Conservation (phyloP, 2,329 filamentous ascomycete genomes). For the Capronia epimyces region DNA sequence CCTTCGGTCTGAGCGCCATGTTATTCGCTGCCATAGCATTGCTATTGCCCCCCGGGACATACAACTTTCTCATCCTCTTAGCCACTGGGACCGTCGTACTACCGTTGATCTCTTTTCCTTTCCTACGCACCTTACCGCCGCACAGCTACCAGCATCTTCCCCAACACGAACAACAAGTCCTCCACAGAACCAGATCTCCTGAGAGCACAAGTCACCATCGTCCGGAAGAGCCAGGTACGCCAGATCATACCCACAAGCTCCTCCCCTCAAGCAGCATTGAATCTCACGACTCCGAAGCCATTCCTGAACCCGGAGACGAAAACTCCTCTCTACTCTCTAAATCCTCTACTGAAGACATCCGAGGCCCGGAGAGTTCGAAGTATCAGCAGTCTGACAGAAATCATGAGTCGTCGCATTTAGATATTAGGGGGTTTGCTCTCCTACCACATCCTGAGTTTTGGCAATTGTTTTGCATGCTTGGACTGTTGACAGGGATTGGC, state of each 20-base stretch:
- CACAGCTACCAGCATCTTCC: constrained; percentile 43
- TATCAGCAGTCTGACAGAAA: constrained; percentile 56
- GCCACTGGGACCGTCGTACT: constrained; percentile 72
- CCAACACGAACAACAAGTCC: constrained; percentile 33
- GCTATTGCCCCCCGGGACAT: constrained; percentile 76
- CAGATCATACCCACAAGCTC: constrained; percentile 31
- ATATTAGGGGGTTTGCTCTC: constrained; percentile 79
- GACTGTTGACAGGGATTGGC: constrained; percentile 83
- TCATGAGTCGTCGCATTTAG: constrained; percentile 72
- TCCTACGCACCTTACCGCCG: constrained; percentile 63
- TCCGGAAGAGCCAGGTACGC: constrained; percentile 37
- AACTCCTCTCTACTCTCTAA: constrained; percentile 60
- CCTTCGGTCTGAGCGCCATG: constrained; percentile 91
- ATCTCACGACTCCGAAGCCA: constrained; percentile 31
- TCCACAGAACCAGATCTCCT: constrained; percentile 33
- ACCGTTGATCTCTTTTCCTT: constrained; percentile 73
- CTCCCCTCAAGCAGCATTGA: constrained; percentile 29
- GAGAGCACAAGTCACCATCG: constrained; percentile 30
- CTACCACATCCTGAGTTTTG: constrained; percentile 74
- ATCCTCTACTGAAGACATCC: constrained; percentile 35
- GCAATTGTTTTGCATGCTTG: constrained; percentile 83
- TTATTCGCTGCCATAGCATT: constrained; percentile 83
- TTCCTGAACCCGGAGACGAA: constrained; percentile 20
- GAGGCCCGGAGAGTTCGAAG: constrained; percentile 26
- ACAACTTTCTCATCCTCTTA: constrained; percentile 72